Base-by-base conservation (phyloP, 2,329 filamentous ascomycete genomes). In the Diplocarpon rosae region DNA sequence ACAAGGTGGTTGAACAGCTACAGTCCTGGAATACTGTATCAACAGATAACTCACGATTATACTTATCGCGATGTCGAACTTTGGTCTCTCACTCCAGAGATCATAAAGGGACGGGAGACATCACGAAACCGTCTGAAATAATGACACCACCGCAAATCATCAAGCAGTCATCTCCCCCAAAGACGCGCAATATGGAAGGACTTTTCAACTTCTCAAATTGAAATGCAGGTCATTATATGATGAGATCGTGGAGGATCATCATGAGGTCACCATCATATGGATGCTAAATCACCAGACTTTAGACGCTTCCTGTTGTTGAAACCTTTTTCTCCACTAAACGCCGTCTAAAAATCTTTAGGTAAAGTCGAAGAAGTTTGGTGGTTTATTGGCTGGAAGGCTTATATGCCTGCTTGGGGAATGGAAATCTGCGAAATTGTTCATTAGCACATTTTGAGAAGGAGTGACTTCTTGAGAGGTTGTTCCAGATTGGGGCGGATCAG, bases 381-480 rank as follows among this genome's bases (percentile, higher is more conserved):
- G 24, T 53, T 43, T 56, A 56, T 37, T 58, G 42, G 45, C 46
- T 49, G 36, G 68, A 68, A 52, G 72, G 62, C 57, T 73, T 66
- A 68, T 87, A 90, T 54, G 76, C 70, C 67, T 89, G 78, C 75
- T 90, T 89, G 60, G 84, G 84, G 72, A 79, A 84, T 56, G 85
- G 85, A 71, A 79, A 89, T 56, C 84, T 88, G 62, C 50, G 52
- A 43, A 32, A 40, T 53, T 52, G 47, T 56, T 45, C 52, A 49
- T 55, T 51, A 51, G 45, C 48, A 37, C 47, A 30, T 49, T 36
- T 46, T 30, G 45, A 27, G 39, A 37, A 5, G 14, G 30, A 33
- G 33, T 20, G 14, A 30, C 13, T 20, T 37, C 28, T 31, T 42
- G 11, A 27, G 13, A n/a, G 41, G 13, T 5, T 8, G 36, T 39